Conservation (phyloP, 306 rosid species). For the Citrullus mucosospermus region DNA sequence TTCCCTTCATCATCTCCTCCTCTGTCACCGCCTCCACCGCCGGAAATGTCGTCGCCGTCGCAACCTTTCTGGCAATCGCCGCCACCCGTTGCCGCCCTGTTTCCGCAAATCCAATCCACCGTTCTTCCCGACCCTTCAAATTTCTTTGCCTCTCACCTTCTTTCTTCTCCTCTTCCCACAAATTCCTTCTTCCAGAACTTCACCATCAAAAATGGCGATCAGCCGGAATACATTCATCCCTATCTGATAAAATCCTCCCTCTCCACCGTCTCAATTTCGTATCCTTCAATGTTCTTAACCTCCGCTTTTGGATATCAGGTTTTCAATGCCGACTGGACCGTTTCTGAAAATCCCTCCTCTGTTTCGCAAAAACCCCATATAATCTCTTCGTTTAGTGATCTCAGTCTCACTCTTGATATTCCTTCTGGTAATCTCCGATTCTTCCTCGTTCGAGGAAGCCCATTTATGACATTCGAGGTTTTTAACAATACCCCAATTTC, state of each 20-base stretch:
- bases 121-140: slow-evolving; percentile 83
- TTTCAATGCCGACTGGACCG: slow-evolving; percentile 52
- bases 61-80: not conserved
- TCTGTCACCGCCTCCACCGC: not conserved
- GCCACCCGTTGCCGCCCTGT: slow-evolving; percentile 15
- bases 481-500: slow-evolving; percentile 31
- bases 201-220: slow-evolving; percentile 63
- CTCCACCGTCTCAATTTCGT: slow-evolving; percentile 50
- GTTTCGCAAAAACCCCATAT: slow-evolving; percentile 27
- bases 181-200: slow-evolving; percentile 90
- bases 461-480: slow-evolving; percentile 47
- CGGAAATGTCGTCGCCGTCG: slow-evolving; percentile 4
- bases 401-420: slow-evolving; percentile 56
- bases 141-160: slow-evolving; percentile 49
- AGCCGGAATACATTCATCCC: slow-evolving; percentile 78
- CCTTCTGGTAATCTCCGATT: slow-evolving; percentile 56
- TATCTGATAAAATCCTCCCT: slow-evolving; percentile 51
- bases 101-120: slow-evolving; percentile 50
- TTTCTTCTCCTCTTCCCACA: slow-evolving; percentile 64
- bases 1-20: not conserved
- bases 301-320: slow-evolving; percentile 38
- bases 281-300: slow-evolving; percentile 39
- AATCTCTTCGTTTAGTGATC: slow-evolving; percentile 52
- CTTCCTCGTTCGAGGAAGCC: slow-evolving; percentile 79
- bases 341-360: slow-evolving; percentile 20